Evolutionary conservation across 768 basidiomycete species (phyloP).

Genomic region (Pleurotus eryngii): DNA sequence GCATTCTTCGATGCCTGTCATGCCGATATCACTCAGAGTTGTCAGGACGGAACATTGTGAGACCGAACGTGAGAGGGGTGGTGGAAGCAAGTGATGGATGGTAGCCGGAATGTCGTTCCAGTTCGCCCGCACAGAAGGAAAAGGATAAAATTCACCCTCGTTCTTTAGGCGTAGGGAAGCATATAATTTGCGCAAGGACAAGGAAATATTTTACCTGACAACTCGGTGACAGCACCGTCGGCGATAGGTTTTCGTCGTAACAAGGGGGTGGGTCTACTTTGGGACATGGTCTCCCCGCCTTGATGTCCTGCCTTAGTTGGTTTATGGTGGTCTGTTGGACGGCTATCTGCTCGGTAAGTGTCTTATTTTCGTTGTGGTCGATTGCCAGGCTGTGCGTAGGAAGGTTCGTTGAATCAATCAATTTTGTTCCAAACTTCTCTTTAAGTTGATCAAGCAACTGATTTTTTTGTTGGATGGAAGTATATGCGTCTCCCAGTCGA

Average conservation of each 20-base stretch:
- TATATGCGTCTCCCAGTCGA: constrained; percentile 57
- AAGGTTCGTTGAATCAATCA: constrained; percentile 12
- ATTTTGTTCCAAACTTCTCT: constrained; percentile 19
- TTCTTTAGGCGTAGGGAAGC: background rate
- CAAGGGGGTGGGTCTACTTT: constrained; percentile 30
- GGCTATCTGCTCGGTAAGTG: constrained; percentile 34
- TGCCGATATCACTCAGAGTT: background rate
- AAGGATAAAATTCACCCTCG: constrained; percentile 2
- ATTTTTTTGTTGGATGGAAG: constrained; percentile 59
- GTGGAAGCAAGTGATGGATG: constrained; percentile 9
- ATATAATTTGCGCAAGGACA: background rate
- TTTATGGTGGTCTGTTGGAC: constrained; percentile 35
- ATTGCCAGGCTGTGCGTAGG: constrained; percentile 13
- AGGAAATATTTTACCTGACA: background rate
- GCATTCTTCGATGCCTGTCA: background rate
- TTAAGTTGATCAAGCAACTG: constrained; percentile 43
- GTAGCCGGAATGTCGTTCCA: background rate
- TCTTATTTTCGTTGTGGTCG: constrained; percentile 20
- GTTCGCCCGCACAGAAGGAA: background rate
- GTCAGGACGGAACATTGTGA: background rate
- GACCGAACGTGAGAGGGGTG: background rate
- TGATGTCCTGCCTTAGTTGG: constrained; percentile 33
- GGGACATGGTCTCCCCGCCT: constrained; percentile 23
- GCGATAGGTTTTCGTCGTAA: constrained; percentile 27
- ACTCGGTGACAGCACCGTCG: background rate